Conservation (phyloP, 2,329 filamentous ascomycete species). For the Magnaporthales sp. region DNA sequence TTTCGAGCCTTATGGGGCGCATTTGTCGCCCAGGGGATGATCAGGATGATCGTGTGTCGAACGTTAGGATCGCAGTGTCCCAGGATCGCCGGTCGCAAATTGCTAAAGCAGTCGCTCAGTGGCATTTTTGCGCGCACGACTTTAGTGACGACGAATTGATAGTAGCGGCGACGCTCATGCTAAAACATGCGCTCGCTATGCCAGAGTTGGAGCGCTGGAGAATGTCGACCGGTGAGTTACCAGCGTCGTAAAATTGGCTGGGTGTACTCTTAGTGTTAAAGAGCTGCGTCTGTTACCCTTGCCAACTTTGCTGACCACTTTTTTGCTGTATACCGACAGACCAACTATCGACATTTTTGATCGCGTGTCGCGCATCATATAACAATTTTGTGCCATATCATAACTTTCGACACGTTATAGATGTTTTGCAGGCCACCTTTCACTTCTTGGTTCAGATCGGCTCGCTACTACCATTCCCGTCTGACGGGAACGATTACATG, state of each 20-base stretch:
- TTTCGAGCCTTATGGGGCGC: constrained; percentile 79
- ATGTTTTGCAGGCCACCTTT: constrained; percentile 90
- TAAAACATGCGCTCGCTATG: constrained; percentile 77
- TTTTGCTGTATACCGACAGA: constrained; percentile 36
- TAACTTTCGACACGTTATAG: constrained; percentile 95
- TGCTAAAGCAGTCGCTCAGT: constrained; percentile 61
- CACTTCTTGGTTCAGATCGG: constrained; percentile 79
- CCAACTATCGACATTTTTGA: constrained; percentile 74
- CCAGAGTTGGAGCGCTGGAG: constrained; percentile 75
- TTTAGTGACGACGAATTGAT: constrained; percentile 87
- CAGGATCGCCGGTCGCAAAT: constrained; percentile 57
- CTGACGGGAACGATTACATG: background rate
- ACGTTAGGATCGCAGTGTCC: constrained; percentile 60
- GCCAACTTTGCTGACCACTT: constrained; percentile 28
- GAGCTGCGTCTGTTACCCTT: constrained; percentile 11
- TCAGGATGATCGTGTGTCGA: constrained; percentile 51
- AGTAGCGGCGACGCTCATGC: constrained; percentile 76
- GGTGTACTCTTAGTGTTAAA: background rate
- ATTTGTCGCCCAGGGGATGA: constrained; percentile 67
- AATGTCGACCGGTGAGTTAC: constrained; percentile 61
- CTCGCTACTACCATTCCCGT: constrained; percentile 56
- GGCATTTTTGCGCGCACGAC: constrained; percentile 85
- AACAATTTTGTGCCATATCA: constrained; percentile 95
- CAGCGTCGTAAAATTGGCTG: background rate
- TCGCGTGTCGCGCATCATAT: constrained; percentile 88